These are phyloP conservation scores for Butyriboletus appendiculatus DNA, from an alignment of 1,284 basidiomycete species.

Conservation along the genomic window DNA sequence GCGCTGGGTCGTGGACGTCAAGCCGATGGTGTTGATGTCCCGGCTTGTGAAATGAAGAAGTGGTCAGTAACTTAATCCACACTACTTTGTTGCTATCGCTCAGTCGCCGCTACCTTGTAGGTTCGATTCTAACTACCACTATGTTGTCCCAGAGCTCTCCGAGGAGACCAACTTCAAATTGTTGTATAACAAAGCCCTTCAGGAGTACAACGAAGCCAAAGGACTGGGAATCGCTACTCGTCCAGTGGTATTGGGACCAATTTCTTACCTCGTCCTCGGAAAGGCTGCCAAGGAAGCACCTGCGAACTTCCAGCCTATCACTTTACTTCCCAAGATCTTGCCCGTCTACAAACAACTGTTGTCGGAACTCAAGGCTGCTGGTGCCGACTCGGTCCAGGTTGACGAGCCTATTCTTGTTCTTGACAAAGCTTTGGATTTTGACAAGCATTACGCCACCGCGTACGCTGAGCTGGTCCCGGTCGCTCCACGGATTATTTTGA, in stretches of 20 bases:
- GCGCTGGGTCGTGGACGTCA: constrained; percentile 99
- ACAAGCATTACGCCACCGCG: constrained; percentile 79
- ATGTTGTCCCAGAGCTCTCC: constrained; percentile 96
- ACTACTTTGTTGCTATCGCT: constrained; percentile 9
- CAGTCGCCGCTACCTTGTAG: constrained; percentile 41
- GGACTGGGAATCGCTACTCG: constrained; percentile 88
- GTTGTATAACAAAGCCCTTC: constrained; percentile 93
- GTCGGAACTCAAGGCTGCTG: constrained; percentile 88
- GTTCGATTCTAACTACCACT: constrained; percentile 99
- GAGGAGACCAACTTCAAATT: constrained; percentile 94
- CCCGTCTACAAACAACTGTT: constrained; percentile 94
- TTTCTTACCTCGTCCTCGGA: constrained; percentile 94
- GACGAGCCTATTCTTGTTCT: constrained; percentile 98
- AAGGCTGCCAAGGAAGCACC: constrained; percentile 90
- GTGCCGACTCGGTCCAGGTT: constrained; percentile 93
- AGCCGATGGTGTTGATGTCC: constrained; percentile 91
- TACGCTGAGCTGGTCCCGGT: constrained; percentile 85
- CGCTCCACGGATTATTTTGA: constrained; percentile 89
- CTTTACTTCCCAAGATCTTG: constrained; percentile 87
- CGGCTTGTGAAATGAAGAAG: constrained; percentile 99
- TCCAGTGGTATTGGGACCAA: constrained; percentile 94
- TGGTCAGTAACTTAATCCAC: constrained; percentile 57
- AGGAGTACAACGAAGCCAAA: constrained; percentile 96
- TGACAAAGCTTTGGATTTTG: constrained; percentile 80
- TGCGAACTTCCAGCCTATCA: constrained; percentile 87